Conservation (phyloP, 768 basidiomycete genomes). For the Cystobasidium ongulense region DNA sequence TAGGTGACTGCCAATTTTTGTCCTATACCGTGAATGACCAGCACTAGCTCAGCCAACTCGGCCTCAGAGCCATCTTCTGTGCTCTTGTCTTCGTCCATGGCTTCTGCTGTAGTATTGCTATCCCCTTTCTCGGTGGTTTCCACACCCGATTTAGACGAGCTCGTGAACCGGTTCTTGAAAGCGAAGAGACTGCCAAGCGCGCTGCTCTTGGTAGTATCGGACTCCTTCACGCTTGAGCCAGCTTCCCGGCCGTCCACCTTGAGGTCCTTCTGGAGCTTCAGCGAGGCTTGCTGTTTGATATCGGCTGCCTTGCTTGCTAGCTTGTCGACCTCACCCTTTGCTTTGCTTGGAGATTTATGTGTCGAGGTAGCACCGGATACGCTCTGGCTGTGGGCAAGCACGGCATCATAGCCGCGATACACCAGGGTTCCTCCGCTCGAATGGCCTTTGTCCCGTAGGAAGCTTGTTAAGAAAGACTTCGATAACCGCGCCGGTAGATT, state of each 20-base stretch:
- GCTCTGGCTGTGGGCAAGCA: background rate
- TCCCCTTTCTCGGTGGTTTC: slow-evolving; percentile 24
- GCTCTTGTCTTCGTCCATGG: slow-evolving; percentile 20
- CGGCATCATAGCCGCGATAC: slow-evolving; percentile 30
- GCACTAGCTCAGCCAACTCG: slow-evolving; percentile 39
- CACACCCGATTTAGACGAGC: background rate
- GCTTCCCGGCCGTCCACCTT: background rate
- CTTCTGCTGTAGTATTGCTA: slow-evolving; percentile 19
- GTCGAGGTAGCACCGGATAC: background rate
- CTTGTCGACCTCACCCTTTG: background rate
- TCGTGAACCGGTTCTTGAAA: background rate
- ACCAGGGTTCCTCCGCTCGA: slow-evolving; percentile 23
- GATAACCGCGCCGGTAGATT: slow-evolving; percentile 23
- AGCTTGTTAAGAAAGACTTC: slow-evolving; percentile 33
- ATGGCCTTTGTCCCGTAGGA: slow-evolving; percentile 28
- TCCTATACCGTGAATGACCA: slow-evolving; percentile 40
- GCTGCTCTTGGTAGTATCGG: slow-evolving; percentile 2
- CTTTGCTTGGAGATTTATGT: background rate
- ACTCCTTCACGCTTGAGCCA: background rate
- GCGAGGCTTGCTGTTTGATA: slow-evolving; percentile 5
- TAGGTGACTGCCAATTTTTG: slow-evolving; percentile 38
- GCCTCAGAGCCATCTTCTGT: slow-evolving; percentile 29
- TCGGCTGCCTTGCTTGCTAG: background rate
- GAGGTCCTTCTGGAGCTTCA: background rate
- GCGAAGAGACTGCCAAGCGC: slow-evolving; percentile 32